phyloP scores from a whole-genome alignment of 495 filamentous ascomycete species.

The Penicillium atrosanguineum region DNA sequence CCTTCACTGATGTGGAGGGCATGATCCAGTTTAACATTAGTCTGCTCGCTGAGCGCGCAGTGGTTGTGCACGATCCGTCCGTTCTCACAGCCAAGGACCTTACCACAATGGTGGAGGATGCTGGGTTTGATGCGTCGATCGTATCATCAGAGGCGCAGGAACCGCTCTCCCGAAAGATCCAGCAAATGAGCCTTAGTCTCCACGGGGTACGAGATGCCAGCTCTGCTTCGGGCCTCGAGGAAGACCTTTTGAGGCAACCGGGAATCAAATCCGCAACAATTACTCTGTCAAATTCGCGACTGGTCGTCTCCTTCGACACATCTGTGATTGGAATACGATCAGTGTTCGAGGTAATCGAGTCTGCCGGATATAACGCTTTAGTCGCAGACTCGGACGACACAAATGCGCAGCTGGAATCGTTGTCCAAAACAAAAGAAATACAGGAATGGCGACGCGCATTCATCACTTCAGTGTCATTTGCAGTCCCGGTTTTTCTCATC shows the following conservation, averaged over 20 bases:
- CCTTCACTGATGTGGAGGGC: conserved; percentile 73
- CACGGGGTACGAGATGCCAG: conserved; percentile 73
- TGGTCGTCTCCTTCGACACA: conserved; percentile 68
- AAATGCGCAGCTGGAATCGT: conserved; percentile 91
- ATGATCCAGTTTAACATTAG: conserved; percentile 90
- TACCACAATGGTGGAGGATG: conserved; percentile 62
- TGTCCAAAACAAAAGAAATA: conserved; percentile 95
- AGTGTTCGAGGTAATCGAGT: conserved; percentile 80
- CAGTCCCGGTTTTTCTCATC: conserved; percentile 86
- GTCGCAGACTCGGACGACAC: conserved; percentile 91
- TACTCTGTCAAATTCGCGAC: conserved; percentile 62
- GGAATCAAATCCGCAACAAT: conserved; percentile 75
- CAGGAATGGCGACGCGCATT: conserved; percentile 87
- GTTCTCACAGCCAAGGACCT: conserved; percentile 70
- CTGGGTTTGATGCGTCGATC: conserved; percentile 83
- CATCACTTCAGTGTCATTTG: conserved; percentile 70
- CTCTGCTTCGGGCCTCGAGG: conserved; percentile 69
- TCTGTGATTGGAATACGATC: conserved; percentile 71
- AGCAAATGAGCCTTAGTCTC: conserved; percentile 70
- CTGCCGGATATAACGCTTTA: conserved; percentile 78
- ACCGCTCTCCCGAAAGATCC: conserved; percentile 32
- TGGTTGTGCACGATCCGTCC: conserved; percentile 76
- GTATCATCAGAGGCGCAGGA: conserved; percentile 48
- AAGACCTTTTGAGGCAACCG: conserved; percentile 57
- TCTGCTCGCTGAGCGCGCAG: conserved; percentile 85